Conservation (phyloP, 768 basidiomycete species). For the Crepidotus variabilis region DNA sequence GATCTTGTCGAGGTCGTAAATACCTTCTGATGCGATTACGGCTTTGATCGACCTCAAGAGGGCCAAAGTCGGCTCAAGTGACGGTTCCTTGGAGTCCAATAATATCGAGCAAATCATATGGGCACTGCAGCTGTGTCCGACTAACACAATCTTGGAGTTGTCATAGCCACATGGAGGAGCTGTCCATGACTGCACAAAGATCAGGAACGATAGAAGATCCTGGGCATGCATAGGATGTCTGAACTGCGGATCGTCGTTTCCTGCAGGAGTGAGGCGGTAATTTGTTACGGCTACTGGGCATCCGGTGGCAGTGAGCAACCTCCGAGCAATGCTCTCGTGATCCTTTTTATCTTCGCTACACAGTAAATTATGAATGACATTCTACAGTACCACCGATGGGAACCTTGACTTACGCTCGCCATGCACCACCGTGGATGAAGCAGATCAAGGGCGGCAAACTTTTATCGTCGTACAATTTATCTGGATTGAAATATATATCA, state of each 20-base stretch:
- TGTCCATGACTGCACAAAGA: conserved; percentile 49
- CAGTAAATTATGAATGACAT: background rate
- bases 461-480: background rate
- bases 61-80: conserved; percentile 38
- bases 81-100: conserved; percentile 42
- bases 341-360: conserved; percentile 71
- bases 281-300: conserved; percentile 70
- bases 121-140: conserved; percentile 81
- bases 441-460: conserved; percentile 44
- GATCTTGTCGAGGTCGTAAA: conserved; percentile 70
- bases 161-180: conserved; percentile 35
- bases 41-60: conserved; percentile 46
- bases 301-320: conserved; percentile 44
- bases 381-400: conserved; percentile 1
- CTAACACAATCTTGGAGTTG: conserved; percentile 44
- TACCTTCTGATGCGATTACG: conserved; percentile 69
- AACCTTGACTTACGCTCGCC: conserved; percentile 57
- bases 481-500: conserved; percentile 47
- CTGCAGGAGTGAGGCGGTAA: conserved; percentile 62
- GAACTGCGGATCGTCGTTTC: conserved; percentile 36
- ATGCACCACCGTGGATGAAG: conserved; percentile 84
- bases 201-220: conserved; percentile 61
- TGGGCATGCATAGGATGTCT: conserved; percentile 69
- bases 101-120: conserved; percentile 77
- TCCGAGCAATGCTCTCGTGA: conserved; percentile 49